phyloP scores from a whole-genome alignment of 371 early-diverging fungal species.

The Syncephalastrum contaminatum region DNA sequence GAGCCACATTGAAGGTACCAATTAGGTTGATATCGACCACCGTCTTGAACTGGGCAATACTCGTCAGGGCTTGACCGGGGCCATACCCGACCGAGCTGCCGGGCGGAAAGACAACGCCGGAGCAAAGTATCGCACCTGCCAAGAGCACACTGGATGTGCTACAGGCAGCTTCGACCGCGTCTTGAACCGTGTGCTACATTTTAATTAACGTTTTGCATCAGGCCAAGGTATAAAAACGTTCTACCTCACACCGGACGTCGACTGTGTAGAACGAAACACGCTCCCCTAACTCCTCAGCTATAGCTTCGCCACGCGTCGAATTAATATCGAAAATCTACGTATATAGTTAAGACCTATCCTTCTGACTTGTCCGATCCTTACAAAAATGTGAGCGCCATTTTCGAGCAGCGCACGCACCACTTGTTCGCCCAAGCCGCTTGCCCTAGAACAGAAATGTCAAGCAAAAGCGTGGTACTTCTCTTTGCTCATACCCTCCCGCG shows the following conservation, averaged over 20 bases:
- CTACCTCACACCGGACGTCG: slow-evolving; percentile 50
- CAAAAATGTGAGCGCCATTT: slow-evolving; percentile 26
- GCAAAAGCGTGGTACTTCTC: neutral
- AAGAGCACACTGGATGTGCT: slow-evolving; percentile 1
- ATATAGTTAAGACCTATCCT: neutral
- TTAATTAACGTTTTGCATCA: slow-evolving; percentile 27
- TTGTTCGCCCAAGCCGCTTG: slow-evolving; percentile 41
- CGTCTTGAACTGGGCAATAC: slow-evolving; percentile 47
- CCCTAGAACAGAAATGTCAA: slow-evolving; percentile 18
- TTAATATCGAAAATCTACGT: slow-evolving; percentile 56
- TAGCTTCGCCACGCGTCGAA: slow-evolving; percentile 14
- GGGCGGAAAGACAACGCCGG: slow-evolving; percentile 42
- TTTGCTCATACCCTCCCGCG: slow-evolving; percentile 35
- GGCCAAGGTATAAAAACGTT: neutral
- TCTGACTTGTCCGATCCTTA: slow-evolving; percentile 6
- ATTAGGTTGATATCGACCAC: slow-evolving; percentile 53
- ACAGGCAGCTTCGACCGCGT: neutral
- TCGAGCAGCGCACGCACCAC: slow-evolving; percentile 22
- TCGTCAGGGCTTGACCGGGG: slow-evolving; percentile 26
- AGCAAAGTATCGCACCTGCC: slow-evolving; percentile 50
- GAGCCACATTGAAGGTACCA: slow-evolving; percentile 61
- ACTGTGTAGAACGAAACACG: slow-evolving; percentile 13
- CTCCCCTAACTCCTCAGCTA: slow-evolving; percentile 30
- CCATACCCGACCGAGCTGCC: slow-evolving; percentile 30
- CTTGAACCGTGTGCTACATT: slow-evolving; percentile 6